Evolutionary conservation across 192 early-diverging fungal species (phyloP).

Genomic region (Lunasporangiospora selenospora): DNA sequence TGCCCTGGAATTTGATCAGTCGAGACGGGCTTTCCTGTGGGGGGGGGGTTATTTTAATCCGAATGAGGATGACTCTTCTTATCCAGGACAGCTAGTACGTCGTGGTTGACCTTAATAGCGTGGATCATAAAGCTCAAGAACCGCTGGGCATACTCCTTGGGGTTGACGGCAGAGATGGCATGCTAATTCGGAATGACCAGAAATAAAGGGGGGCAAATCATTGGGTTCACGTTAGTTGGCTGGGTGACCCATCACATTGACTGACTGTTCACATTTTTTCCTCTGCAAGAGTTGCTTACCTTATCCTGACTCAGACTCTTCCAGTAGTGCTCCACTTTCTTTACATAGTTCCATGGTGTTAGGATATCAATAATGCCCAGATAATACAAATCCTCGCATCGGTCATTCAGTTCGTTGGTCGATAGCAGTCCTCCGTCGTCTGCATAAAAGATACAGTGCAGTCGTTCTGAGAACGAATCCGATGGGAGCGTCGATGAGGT

Average conservation of each 20-base stretch:
- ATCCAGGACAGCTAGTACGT: no score
- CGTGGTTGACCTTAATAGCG: no score
- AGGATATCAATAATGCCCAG: slow-evolving; percentile 97
- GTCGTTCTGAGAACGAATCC: slow-evolving; percentile 55
- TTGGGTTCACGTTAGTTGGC: no score
- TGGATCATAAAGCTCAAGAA: slow-evolving; percentile 92
- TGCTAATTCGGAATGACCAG: no score
- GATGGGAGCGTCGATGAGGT: slow-evolving; percentile 59
- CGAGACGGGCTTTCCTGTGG: no score
- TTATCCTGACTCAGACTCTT: slow-evolving; percentile 79
- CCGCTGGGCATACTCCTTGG: slow-evolving; percentile 80
- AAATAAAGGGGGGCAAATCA: no score
- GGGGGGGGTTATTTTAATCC: no score
- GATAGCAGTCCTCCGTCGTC: slow-evolving; percentile 86
- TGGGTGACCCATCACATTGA: not conserved
- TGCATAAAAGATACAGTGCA: slow-evolving; percentile 80
- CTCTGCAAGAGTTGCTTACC: slow-evolving; percentile 23
- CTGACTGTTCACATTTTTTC: not conserved
- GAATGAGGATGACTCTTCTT: no score
- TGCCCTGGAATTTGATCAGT: no score
- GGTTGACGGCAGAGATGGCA: slow-evolving; percentile 82
- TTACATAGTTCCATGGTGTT: slow-evolving; percentile 84
- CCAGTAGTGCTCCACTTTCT: slow-evolving; percentile 84
- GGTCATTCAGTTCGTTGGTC: slow-evolving; percentile 68
- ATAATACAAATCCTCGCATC: slow-evolving; percentile 81